Percentiles rank a stretch among this genome's conserved stretches.
Conservation (phyloP, 2,329 filamentous ascomycete species). For the Fusarium penzigii region DNA sequence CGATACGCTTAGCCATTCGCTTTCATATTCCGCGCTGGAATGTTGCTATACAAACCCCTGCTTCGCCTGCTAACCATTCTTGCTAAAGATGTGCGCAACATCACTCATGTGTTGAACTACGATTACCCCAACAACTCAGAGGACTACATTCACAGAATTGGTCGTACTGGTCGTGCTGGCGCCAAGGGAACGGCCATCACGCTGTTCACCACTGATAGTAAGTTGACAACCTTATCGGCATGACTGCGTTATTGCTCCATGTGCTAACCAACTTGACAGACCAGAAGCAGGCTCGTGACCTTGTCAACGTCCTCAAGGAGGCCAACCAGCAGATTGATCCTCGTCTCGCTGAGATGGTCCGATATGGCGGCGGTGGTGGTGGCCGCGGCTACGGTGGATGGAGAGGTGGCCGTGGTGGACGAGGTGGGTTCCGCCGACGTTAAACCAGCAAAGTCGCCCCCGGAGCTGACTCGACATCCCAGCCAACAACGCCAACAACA, state of each 20-base stretch:
- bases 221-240: constrained; percentile 45
- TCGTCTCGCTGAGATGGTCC: constrained; percentile 91
- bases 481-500: constrained; percentile 49
- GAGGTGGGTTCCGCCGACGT: constrained; percentile 47
- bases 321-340: constrained; percentile 98
- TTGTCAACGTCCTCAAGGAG: constrained; percentile 88
- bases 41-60: constrained; percentile 57
- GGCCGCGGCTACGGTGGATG: constrained; percentile 73
- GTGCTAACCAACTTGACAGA: constrained; percentile 56
- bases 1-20: constrained; percentile 51
- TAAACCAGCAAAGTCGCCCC: constrained; percentile 32
- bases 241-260: too few species aligned
- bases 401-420: constrained; percentile 62
- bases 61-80: constrained; percentile 76
- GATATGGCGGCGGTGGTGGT: constrained; percentile 83
- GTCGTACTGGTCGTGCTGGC: constrained; percentile 94
- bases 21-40: constrained; percentile 56
- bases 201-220: constrained; percentile 99
- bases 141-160: constrained; percentile 97
- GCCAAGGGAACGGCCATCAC: constrained; percentile 95
- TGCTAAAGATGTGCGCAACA: constrained; percentile 97
- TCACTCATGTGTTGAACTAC: constrained; percentile 99
- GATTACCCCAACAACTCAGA: constrained; percentile 99
- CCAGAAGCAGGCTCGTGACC: constrained; percentile 93
- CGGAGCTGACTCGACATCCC: constrained; percentile 39